These are phyloP conservation scores for Mentha longifolia DNA, from an alignment of 257 asterid genomes.

Conservation along the genomic window DNA sequence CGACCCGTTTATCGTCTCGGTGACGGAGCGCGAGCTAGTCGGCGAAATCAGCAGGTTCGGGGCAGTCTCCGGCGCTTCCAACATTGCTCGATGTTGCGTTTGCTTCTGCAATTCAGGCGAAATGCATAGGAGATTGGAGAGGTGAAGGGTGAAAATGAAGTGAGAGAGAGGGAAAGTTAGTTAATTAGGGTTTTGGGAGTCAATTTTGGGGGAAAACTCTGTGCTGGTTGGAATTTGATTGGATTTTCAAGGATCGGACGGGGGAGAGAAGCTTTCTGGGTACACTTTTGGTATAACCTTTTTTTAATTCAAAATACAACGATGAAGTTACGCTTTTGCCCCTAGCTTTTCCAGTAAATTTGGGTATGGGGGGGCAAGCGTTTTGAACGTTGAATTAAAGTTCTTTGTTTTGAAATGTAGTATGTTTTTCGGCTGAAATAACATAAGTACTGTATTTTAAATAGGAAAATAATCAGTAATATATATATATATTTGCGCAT, in stretches of 20 bases:
- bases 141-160: background rate
- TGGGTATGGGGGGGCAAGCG: background rate
- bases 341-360: background rate
- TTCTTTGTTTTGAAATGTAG: background rate
- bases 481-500: no score
- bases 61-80: constrained; percentile 41
- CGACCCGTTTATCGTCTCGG: constrained; percentile 78
- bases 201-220: constrained; percentile 19
- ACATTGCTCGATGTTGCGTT: constrained; percentile 32
- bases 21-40: constrained; percentile 73
- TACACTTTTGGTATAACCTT: background rate
- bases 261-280: background rate
- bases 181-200: constrained; percentile 35
- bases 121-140: constrained; percentile 10
- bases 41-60: constrained; percentile 45
- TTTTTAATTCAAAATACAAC: background rate
- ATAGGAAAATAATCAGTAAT: no score
- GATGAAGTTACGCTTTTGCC: background rate
- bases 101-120: constrained; percentile 3
- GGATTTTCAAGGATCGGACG: background rate
- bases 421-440: no score
- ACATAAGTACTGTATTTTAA: no score
- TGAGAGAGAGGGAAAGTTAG: constrained; percentile 31
- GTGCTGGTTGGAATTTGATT: background rate
- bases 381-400: background rate